phyloP scores from a whole-genome alignment of 257 asterid species.

The Solanum pennellii region DNA sequence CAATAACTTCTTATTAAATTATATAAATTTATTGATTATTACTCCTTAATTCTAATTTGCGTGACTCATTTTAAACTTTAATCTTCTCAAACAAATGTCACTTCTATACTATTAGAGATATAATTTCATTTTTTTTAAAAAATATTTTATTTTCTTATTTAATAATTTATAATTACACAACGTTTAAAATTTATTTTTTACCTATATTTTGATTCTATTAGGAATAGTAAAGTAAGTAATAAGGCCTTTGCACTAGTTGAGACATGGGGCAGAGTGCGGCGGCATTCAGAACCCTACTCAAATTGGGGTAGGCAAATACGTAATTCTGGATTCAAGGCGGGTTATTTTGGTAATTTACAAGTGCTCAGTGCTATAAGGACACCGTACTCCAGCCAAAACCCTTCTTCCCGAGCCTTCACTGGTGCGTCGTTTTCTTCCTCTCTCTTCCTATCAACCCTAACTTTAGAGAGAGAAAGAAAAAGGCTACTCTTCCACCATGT shows the following conservation, averaged over 20 bases:
- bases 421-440: background rate
- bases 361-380: background rate
- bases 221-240: too few species aligned
- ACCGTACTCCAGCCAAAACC: background rate
- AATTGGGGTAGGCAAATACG: background rate
- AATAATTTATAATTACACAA: too few species aligned
- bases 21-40: too few species aligned
- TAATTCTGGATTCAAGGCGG: background rate
- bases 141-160: too few species aligned
- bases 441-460: background rate
- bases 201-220: too few species aligned
- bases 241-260: too few species aligned
- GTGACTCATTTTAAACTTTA: too few species aligned
- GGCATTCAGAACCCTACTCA: background rate
- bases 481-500: conserved; percentile 15
- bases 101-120: too few species aligned
- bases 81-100: background rate
- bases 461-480: background rate
- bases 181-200: too few species aligned
- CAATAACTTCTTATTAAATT: too few species aligned
- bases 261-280: background rate
- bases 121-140: too few species aligned
- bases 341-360: background rate
- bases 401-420: background rate
- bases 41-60: too few species aligned